Percentiles rank a stretch among this genome's conserved stretches.
phyloP scores from a whole-genome alignment of 1,284 basidiomycete species.

The Sparassis latifolia region DNA sequence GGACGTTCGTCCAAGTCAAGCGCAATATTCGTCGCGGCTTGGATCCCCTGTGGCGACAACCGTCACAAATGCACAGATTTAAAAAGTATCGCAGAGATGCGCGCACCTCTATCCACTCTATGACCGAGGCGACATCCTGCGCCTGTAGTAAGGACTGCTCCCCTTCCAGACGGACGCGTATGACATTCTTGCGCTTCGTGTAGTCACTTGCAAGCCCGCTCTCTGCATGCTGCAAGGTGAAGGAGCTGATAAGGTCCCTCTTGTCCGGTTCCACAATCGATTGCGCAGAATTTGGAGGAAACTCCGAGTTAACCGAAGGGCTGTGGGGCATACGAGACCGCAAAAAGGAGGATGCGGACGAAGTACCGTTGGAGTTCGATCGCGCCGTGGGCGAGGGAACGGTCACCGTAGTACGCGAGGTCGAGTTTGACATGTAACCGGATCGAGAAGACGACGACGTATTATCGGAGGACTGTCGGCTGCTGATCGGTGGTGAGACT shows the following conservation, averaged over 20 bases:
- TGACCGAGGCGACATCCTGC: constrained; percentile 77
- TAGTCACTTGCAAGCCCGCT: constrained; percentile 95
- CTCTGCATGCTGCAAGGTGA: constrained; percentile 88
- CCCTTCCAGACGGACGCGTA: constrained; percentile 88
- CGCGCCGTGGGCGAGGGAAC: constrained; percentile 3
- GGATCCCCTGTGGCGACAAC: constrained; percentile 56
- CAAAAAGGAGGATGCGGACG: constrained; percentile 8
- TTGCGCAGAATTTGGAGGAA: constrained; percentile 8
- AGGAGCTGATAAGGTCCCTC: constrained; percentile 50
- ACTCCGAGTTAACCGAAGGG: constrained; percentile 4
- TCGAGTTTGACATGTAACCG: constrained; percentile 7
- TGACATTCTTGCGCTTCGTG: constrained; percentile 89
- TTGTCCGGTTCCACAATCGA: constrained; percentile 35
- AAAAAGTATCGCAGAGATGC: neutral
- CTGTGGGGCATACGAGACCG: constrained; percentile 15
- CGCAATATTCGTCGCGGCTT: constrained; percentile 90
- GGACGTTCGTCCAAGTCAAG: constrained; percentile 86
- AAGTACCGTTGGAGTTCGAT: neutral
- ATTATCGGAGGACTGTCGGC: constrained; percentile 20
- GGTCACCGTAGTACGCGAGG: constrained; percentile 13
- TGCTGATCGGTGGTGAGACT: constrained; percentile 9
- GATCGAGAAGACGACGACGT: constrained; percentile 13
- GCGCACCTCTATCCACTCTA: constrained; percentile 93
- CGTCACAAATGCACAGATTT: neutral
- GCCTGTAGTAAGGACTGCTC: constrained; percentile 97